Evolutionary conservation across 352 stramenopile species (phyloP).

Genomic region (Pythium aphanidermatum): DNA sequence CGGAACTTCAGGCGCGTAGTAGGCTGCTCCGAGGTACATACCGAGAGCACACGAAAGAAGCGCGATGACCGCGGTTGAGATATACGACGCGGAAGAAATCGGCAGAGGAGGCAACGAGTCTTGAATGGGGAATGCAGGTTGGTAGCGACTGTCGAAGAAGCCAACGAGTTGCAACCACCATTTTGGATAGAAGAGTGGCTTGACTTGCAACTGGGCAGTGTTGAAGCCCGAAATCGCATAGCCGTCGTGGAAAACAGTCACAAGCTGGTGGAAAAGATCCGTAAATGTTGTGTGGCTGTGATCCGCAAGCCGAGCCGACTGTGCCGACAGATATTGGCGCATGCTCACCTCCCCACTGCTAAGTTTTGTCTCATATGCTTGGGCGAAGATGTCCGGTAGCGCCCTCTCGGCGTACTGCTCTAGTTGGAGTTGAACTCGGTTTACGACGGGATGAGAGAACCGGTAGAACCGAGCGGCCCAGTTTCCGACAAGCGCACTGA

Average conservation of each 20-base stretch:
- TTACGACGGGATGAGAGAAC: slow-evolving; percentile 53
- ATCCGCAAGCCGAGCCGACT: slow-evolving; percentile 42
- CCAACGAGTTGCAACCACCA: slow-evolving; percentile 80
- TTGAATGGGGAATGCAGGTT: slow-evolving; percentile 3
- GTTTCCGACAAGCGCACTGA: slow-evolving; percentile 79
- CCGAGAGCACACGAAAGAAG: slow-evolving; percentile 10
- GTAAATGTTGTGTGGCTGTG: slow-evolving; percentile 45
- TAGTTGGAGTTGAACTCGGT: slow-evolving; percentile 44
- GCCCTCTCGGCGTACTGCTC: slow-evolving; percentile 39
- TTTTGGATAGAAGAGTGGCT: slow-evolving; percentile 75
- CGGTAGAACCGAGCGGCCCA: slow-evolving; percentile 76
- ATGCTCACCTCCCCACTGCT: slow-evolving; percentile 37
- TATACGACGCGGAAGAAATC: slow-evolving; percentile 15
- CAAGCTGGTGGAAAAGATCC: slow-evolving; percentile 60
- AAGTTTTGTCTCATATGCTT: slow-evolving; percentile 33
- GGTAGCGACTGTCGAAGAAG: slow-evolving; percentile 45
- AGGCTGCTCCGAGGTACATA: slow-evolving; percentile 12
- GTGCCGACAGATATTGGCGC: slow-evolving; percentile 46
- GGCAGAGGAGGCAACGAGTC: not conserved
- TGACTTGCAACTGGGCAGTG: slow-evolving; percentile 29
- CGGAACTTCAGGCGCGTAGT: slow-evolving; percentile 11
- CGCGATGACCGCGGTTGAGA: slow-evolving; percentile 9
- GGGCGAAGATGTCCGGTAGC: slow-evolving; percentile 26
- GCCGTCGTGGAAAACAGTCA: slow-evolving; percentile 79
- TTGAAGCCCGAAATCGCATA: slow-evolving; percentile 64